A percentile compares a stretch with the other conserved stretches of the same genome.
These are phyloP conservation scores for Globisporangium heterothallicum DNA, from an alignment of 352 stramenopile species.

Conservation along the genomic window DNA sequence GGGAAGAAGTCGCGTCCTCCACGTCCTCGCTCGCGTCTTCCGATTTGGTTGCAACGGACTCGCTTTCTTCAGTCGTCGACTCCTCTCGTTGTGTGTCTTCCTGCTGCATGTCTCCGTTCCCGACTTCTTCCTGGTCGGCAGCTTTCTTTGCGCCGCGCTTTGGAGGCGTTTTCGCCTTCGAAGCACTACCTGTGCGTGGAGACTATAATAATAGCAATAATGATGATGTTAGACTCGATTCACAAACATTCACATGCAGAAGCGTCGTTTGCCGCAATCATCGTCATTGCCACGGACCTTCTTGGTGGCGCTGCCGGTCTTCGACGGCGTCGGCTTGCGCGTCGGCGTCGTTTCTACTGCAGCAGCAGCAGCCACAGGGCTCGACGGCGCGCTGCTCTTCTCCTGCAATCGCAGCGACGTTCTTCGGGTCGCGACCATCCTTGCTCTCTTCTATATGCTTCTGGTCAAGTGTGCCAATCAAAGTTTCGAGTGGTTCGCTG, in stretches of 20 bases:
- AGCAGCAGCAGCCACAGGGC: neutral
- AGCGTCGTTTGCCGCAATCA: no score
- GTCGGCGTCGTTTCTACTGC: conserved; percentile 9
- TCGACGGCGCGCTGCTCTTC: conserved; percentile 17
- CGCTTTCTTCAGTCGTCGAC: neutral
- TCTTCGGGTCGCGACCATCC: conserved; percentile 62
- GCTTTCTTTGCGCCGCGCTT: conserved; percentile 9
- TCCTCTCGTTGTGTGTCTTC: neutral
- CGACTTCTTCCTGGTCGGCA: neutral
- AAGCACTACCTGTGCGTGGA: conserved; percentile 3
- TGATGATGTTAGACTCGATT: neutral
- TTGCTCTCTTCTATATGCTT: conserved; percentile 2
- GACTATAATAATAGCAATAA: conserved; percentile 1
- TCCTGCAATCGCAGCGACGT: conserved; percentile 58
- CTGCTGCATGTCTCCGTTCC: conserved; percentile 4
- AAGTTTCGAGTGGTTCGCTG: neutral
- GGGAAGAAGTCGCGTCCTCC: neutral
- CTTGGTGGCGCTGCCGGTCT: conserved; percentile 9
- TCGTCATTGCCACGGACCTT: conserved; percentile 10
- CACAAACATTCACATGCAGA: neutral
- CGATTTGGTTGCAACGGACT: neutral
- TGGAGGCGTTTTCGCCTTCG: conserved; percentile 9
- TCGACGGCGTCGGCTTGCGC: conserved; percentile 7
- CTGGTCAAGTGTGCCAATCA: neutral
- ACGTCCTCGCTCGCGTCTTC: neutral